Percentiles rank a stretch among this genome's conserved stretches.
Conservation (phyloP, 345 rosid genomes). For the Conringia planisiliqua region DNA sequence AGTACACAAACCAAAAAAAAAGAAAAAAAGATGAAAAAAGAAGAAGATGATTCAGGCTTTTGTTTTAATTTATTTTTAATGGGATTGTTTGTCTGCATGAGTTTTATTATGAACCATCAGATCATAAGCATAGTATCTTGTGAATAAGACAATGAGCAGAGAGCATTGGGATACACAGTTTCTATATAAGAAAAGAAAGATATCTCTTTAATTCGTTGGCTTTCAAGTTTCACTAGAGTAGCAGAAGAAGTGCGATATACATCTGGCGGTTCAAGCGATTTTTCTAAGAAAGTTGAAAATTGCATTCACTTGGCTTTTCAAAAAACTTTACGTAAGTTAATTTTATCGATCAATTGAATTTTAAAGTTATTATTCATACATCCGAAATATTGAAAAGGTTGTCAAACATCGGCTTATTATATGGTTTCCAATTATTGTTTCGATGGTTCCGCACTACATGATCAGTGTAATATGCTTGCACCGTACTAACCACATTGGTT, state of each 20-base stretch:
- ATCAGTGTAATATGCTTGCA: no score
- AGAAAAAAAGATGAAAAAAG: neutral
- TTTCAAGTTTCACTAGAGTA: neutral
- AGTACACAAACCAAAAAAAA: slow-evolving; percentile 26
- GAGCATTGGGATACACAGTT: slow-evolving; percentile 1
- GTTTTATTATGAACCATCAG: slow-evolving; percentile 17
- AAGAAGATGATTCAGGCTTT: slow-evolving; percentile 19
- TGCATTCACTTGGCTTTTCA: neutral
- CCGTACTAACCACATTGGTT: no score
- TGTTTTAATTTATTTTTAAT: neutral
- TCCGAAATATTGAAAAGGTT: no score
- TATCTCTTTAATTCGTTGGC: neutral
- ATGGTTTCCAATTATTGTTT: no score
- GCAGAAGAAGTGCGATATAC: no score
- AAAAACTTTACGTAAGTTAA: no score
- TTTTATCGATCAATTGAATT: no score
- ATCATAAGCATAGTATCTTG: slow-evolving; percentile 16
- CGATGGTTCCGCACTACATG: no score
- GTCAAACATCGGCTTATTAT: no score
- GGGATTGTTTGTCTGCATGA: slow-evolving; percentile 25
- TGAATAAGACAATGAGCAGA: slow-evolving; percentile 15
- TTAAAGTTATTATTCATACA: no score
- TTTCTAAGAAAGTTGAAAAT: neutral
- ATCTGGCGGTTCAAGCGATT: neutral
- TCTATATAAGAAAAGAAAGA: neutral